Evolutionary conservation across 805 yeast genomes (phyloP).

Genomic region (Candida berthetii): DNA sequence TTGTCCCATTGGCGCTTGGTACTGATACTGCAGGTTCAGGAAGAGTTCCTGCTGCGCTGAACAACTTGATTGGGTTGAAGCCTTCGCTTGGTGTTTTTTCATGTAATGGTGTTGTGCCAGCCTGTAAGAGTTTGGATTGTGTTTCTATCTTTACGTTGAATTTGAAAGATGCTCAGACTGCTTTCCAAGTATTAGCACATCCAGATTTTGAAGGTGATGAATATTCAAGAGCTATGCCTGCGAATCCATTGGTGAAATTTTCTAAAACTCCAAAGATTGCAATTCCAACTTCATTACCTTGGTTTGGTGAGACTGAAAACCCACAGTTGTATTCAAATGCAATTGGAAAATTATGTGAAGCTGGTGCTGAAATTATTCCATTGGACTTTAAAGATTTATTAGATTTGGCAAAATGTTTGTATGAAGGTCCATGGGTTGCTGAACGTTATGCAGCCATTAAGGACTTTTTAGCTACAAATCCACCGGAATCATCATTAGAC

Average conservation of each 20-base stretch:
- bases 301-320: constrained; percentile 81
- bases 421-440: constrained; percentile 98
- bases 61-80: constrained; percentile 87
- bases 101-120: constrained; percentile 92
- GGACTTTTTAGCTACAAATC: constrained; percentile 63
- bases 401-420: constrained; percentile 79
- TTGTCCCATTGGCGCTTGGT: constrained; percentile 84
- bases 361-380: constrained; percentile 56
- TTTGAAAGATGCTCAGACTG: constrained; percentile 76
- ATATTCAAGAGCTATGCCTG: constrained; percentile 74
- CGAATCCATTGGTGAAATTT: constrained; percentile 54
- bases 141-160: constrained; percentile 80
- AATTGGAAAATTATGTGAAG: constrained; percentile 40
- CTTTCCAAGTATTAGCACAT: constrained; percentile 64
- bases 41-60: constrained; percentile 93
- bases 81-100: constrained; percentile 90
- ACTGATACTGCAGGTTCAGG: constrained; percentile 99
- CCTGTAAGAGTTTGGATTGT: constrained; percentile 91
- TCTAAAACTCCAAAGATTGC: constrained; percentile 64
- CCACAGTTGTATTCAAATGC: constrained; percentile 62
- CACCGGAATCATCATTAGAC: constrained; percentile 68
- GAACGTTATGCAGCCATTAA: constrained; percentile 85
- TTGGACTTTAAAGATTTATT: constrained; percentile 72
- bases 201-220: constrained; percentile 67
- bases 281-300: constrained; percentile 64